phyloP scores from a whole-genome alignment of 768 basidiomycete genomes.

The Amanita inopinata region DNA sequence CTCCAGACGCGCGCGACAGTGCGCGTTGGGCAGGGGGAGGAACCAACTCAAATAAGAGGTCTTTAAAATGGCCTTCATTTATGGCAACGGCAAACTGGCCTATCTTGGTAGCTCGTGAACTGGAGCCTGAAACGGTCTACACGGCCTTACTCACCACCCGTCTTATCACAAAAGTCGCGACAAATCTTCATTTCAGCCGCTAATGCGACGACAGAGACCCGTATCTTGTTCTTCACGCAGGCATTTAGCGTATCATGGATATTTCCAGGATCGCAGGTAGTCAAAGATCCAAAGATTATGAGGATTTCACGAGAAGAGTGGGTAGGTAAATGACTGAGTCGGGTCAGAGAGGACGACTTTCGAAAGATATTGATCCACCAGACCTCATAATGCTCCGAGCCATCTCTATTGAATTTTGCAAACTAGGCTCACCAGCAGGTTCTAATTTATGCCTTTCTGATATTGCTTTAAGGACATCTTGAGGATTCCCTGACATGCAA shows the following conservation, averaged over 20 bases:
- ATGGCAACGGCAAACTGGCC: conserved; percentile 94
- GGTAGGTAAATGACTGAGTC: conserved; percentile 82
- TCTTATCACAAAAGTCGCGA: conserved; percentile 82
- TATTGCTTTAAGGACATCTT: conserved; percentile 85
- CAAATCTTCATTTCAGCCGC: conserved; percentile 99
- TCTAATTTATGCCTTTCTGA: conserved; percentile 83
- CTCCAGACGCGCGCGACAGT: conserved; percentile 33
- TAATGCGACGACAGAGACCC: conserved; percentile 88
- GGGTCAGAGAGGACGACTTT: conserved; percentile 5
- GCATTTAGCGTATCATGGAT: conserved; percentile 91
- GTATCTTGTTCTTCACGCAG: conserved; percentile 74
- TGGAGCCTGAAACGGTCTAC: conserved; percentile 4
- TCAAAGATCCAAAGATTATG: conserved; percentile 89
- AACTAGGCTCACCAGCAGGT: conserved; percentile 85
- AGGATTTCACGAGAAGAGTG: conserved; percentile 95
- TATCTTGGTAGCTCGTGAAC: conserved; percentile 18
- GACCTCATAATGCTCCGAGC: conserved; percentile 90
- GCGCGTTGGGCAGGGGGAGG: conserved; percentile 84
- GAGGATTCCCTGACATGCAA: conserved; percentile 68
- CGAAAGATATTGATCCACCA: conserved; percentile 7
- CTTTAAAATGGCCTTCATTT: conserved; percentile 96
- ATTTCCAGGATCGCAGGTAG: conserved; percentile 94
- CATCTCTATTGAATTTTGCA: conserved; percentile 98
- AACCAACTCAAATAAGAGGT: conserved; percentile 90
- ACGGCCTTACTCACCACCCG: conserved; percentile 59